Percentiles rank a stretch among this genome's conserved stretches.
These are phyloP conservation scores for Aspergillus versicolor DNA, from an alignment of 2,329 filamentous ascomycete genomes.

Conservation along the genomic window DNA sequence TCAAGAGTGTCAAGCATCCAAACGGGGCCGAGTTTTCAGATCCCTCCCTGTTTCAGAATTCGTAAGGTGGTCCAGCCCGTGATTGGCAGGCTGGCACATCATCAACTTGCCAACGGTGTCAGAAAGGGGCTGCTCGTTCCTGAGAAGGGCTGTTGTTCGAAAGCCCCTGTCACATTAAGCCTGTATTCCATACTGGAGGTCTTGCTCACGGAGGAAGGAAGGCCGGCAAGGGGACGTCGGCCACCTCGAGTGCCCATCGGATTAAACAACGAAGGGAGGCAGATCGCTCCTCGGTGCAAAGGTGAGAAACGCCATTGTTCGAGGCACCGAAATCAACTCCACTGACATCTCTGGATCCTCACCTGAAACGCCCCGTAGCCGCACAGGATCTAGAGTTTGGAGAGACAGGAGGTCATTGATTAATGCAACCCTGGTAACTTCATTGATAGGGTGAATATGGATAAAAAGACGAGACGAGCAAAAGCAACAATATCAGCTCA, in stretches of 20 bases:
- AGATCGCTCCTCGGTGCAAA: not conserved
- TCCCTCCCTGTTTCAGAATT: constrained; percentile 17
- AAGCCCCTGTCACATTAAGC: constrained; percentile 3
- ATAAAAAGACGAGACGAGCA: not conserved
- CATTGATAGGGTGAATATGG: not conserved
- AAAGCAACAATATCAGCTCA: not conserved
- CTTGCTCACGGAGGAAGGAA: not conserved
- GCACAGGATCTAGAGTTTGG: not conserved
- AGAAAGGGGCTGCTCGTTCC: constrained; percentile 3
- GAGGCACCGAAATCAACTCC: not conserved
- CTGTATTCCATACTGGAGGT: not conserved
- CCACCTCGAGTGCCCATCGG: not conserved
- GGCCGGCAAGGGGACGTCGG: not conserved
- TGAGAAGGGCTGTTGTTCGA: not conserved
- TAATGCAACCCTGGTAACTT: not conserved
- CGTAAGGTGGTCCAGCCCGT: constrained; percentile 3
- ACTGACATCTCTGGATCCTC: constrained; percentile 4
- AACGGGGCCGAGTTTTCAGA: constrained; percentile 2
- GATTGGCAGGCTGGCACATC: constrained; percentile 1
- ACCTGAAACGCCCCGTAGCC: constrained; percentile 3
- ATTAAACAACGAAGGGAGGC: not conserved
- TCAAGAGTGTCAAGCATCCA: constrained; percentile 18
- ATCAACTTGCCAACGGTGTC: not conserved
- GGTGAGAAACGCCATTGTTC: not conserved
- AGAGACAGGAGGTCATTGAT: not conserved